Evolutionary conservation across 2,329 filamentous ascomycete species (phyloP).

Genomic region (Colletotrichum echinochloae): DNA sequence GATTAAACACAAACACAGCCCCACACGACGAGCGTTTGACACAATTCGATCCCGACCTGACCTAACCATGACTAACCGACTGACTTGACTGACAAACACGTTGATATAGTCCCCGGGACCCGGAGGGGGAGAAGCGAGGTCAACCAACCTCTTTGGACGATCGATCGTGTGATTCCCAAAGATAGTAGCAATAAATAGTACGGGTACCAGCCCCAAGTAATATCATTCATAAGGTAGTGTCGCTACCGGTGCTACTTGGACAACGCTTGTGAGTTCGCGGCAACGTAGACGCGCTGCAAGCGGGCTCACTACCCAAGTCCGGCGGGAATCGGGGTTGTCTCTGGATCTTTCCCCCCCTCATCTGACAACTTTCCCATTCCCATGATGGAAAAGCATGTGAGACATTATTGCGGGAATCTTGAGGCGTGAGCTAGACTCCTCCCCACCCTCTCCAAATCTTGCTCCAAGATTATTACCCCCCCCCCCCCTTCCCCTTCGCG

Average conservation of each 20-base stretch:
- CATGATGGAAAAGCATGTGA: not conserved
- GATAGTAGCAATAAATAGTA: not conserved
- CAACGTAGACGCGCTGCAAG: conserved; percentile 25
- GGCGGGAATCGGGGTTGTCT: not conserved
- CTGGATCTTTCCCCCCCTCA: not conserved
- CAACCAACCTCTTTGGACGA: too few species aligned
- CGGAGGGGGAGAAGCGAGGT: not conserved
- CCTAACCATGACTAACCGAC: not conserved
- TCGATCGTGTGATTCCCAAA: not conserved
- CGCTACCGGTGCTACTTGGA: too few species aligned
- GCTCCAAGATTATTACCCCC: not conserved
- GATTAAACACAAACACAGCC: not conserved
- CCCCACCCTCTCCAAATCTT: not conserved
- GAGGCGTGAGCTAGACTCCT: too few species aligned
- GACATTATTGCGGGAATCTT: not conserved
- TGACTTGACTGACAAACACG: not conserved
- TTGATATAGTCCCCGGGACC: too few species aligned
- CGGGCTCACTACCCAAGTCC: conserved; percentile 21
- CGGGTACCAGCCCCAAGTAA: too few species aligned
- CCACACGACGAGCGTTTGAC: not conserved
- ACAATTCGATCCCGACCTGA: not conserved
- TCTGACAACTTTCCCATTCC: conserved; percentile 2
- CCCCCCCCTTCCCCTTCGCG: not conserved
- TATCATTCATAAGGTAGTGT: too few species aligned
- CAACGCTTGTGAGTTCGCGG: not conserved